These are phyloP conservation scores for Ziziphus jujuba DNA, from an alignment of 306 rosid species.

Conservation along the genomic window DNA sequence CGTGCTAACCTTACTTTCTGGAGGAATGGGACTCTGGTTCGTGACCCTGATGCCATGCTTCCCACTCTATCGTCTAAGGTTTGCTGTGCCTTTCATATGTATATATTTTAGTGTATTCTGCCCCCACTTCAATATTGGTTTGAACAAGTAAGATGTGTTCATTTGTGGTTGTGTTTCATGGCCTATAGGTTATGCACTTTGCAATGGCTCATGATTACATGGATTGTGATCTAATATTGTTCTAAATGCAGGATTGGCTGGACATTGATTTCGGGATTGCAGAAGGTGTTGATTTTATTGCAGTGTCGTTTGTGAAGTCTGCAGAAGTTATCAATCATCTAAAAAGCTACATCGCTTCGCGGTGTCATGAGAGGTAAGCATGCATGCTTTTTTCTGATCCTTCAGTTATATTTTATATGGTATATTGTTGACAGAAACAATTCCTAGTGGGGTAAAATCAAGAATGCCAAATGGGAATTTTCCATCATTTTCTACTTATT, in stretches of 20 bases:
- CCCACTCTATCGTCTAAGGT: conserved; percentile 96
- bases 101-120: too few species aligned
- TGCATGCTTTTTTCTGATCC: not conserved
- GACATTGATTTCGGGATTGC: conserved; percentile 94
- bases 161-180: not conserved
- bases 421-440: too few species aligned
- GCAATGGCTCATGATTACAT: too few species aligned
- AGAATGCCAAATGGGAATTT: too few species aligned
- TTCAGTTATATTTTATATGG: not conserved
- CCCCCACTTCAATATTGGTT: too few species aligned
- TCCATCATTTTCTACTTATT: too few species aligned
- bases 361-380: conserved; percentile 31
- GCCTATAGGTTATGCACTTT: not conserved
- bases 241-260: conserved; percentile 74
- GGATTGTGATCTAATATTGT: not conserved
- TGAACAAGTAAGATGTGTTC: too few species aligned
- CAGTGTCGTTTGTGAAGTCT: conserved; percentile 91
- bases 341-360: conserved; percentile 86
- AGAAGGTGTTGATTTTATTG: conserved; percentile 87
- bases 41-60: conserved; percentile 93
- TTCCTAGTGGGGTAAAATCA: too few species aligned
- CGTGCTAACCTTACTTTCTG: conserved; percentile 93
- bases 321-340: conserved; percentile 94
- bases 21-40: conserved; percentile 90
- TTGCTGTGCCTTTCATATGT: conserved; percentile 6